These are phyloP conservation scores for Bullera alba DNA, from an alignment of 768 basidiomycete genomes.

Conservation along the genomic window DNA sequence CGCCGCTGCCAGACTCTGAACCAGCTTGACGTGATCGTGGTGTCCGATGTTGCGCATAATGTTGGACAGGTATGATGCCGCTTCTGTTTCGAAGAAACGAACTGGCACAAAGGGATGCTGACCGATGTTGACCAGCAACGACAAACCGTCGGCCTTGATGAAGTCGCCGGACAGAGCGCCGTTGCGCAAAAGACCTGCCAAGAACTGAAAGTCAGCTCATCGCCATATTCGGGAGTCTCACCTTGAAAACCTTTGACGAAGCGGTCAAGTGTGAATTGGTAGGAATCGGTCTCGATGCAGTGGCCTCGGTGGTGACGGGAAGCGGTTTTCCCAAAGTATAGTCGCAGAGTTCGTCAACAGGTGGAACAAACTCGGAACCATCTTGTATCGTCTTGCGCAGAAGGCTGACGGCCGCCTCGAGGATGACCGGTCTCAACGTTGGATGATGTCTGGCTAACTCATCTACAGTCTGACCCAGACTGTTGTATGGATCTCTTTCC, in stretches of 20 bases:
- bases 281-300: neutral
- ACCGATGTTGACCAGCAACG: constrained; percentile 21
- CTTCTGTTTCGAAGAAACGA: constrained; percentile 74
- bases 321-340: constrained; percentile 3
- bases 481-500: constrained; percentile 85
- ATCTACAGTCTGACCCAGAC: constrained; percentile 83
- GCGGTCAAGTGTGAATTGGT: constrained; percentile 5
- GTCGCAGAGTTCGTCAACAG: constrained; percentile 12
- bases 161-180: constrained; percentile 84
- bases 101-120: constrained; percentile 80
- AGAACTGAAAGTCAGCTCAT: constrained; percentile 9
- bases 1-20: constrained; percentile 5
- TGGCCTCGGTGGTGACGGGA: too few species aligned
- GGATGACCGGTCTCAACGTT: constrained; percentile 67
- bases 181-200: constrained; percentile 89
- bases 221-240: neutral
- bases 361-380: constrained; percentile 6
- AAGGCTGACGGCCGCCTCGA: constrained; percentile 61
- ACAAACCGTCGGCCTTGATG: constrained; percentile 48
- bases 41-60: constrained; percentile 85
- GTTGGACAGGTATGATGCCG: constrained; percentile 54
- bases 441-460: constrained; percentile 97
- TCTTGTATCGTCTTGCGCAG: constrained; percentile 4
- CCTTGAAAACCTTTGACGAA: constrained; percentile 11
- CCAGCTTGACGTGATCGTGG: constrained; percentile 39